Percentiles rank a stretch among this genome's conserved stretches.
Evolutionary conservation across 106 monocot species (phyloP).

Genomic region (Dendrobium officinale): DNA sequence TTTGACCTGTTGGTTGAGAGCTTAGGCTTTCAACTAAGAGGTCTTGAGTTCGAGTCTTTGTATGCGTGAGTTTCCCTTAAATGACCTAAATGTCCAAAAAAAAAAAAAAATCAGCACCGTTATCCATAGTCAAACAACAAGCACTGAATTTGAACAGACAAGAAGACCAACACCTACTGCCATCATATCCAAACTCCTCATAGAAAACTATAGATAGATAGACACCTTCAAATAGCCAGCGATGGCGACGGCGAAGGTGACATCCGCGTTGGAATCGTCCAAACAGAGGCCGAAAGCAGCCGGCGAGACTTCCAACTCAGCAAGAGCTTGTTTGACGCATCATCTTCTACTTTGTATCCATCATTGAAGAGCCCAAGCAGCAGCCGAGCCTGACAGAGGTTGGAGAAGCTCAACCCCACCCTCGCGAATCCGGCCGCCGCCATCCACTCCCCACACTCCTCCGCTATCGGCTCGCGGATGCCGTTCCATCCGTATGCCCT

Average conservation of each 20-base stretch:
- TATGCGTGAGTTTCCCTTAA: no score
- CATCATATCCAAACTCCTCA: no score
- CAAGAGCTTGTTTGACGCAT: conserved; percentile 26
- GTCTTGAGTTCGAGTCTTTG: no score
- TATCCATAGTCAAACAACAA: no score
- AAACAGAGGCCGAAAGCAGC: conserved; percentile 37
- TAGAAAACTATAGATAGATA: no score
- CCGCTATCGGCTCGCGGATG: neutral
- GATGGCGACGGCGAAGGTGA: neutral
- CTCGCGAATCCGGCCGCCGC: conserved; percentile 12
- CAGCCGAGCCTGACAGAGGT: conserved; percentile 33
- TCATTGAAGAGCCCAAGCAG: conserved; percentile 39
- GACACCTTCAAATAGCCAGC: neutral
- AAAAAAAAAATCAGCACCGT: no score
- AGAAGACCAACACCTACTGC: no score
- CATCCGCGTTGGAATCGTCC: conserved; percentile 12
- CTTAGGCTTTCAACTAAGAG: no score
- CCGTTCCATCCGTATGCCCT: conserved; percentile 4
- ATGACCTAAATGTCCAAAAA: no score
- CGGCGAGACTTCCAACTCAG: conserved; percentile 35
- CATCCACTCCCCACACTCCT: conserved; percentile 29
- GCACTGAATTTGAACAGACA: no score
- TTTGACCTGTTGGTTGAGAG: no score
- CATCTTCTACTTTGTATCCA: conserved; percentile 32
- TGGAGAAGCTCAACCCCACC: conserved; percentile 30